Conservation (phyloP, 2,329 filamentous ascomycete genomes). For the Neofusicoccum sp. region DNA sequence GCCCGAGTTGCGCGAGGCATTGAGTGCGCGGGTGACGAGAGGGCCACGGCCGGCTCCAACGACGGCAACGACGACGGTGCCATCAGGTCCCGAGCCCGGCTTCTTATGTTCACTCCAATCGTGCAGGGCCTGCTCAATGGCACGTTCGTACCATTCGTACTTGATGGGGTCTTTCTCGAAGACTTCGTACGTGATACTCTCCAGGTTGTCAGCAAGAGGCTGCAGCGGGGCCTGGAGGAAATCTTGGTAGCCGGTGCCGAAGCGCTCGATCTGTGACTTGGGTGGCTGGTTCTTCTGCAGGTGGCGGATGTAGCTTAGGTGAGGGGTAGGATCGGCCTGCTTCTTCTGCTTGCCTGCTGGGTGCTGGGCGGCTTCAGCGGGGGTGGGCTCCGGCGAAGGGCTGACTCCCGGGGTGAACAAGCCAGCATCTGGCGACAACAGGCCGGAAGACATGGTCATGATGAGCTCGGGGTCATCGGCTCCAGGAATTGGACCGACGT, state of each 20-base stretch:
- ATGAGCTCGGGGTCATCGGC: conserved; percentile 41
- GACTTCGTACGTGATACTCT: conserved; percentile 96
- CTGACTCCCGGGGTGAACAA: conserved; percentile 35
- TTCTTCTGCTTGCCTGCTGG: conserved; percentile 45
- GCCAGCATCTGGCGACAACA: conserved; percentile 42
- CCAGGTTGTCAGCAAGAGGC: conserved; percentile 91
- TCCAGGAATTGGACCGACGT: conserved; percentile 56
- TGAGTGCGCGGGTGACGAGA: conserved; percentile 80
- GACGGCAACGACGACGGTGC: conserved; percentile 80
- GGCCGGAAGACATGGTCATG: conserved; percentile 36
- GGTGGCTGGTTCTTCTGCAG: conserved; percentile 78
- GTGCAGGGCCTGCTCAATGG: conserved; percentile 73
- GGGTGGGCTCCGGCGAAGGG: conserved; percentile 53
- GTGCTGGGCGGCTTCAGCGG: conserved; percentile 61
- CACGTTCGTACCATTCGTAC: conserved; percentile 91
- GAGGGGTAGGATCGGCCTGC: conserved; percentile 56
- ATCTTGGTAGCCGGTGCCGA: conserved; percentile 77
- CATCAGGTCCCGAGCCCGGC: conserved; percentile 68
- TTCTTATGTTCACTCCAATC: conserved; percentile 75
- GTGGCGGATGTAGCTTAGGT: conserved; percentile 80
- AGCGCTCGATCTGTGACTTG: conserved; percentile 61
- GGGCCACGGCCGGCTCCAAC: conserved; percentile 92
- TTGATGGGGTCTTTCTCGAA: conserved; percentile 99
- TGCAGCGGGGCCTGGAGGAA: conserved; percentile 94
- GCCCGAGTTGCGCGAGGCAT: conserved; percentile 72